phyloP scores from a whole-genome alignment of 108 stramenopile species.

The Nitzschia putrida region DNA sequence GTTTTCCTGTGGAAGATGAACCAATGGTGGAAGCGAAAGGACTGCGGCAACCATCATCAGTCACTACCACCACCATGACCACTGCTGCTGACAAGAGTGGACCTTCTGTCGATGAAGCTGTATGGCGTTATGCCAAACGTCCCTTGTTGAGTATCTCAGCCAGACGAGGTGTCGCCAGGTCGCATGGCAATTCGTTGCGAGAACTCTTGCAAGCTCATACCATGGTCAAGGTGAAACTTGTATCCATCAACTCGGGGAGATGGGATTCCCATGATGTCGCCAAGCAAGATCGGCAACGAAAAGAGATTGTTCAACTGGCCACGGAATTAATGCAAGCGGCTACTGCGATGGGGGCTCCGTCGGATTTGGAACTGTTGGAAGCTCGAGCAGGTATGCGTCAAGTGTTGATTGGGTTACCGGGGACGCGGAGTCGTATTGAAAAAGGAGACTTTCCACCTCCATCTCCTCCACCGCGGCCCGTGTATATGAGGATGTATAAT shows the following conservation, averaged over 20 bases:
- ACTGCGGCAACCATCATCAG: too few relatives aligned
- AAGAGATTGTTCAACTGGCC: conserved; percentile 1
- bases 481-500: not conserved
- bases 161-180: conserved; percentile 43
- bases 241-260: conserved; percentile 14
- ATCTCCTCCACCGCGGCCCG: not conserved
- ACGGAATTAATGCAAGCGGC: conserved; percentile 40
- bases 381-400: conserved; percentile 41
- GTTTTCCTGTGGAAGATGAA: too few relatives aligned
- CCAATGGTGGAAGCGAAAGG: too few relatives aligned
- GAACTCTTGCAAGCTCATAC: conserved; percentile 63
- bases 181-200: conserved; percentile 64
- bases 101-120: conserved; percentile 26
- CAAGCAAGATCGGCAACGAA: not conserved
- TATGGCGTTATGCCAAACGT: conserved; percentile 62
- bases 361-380: conserved; percentile 56
- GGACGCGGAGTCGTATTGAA: conserved; percentile 48
- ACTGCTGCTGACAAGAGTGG: too few relatives aligned
- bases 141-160: conserved; percentile 56
- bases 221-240: conserved; percentile 67
- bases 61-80: too few relatives aligned
- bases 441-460: conserved; percentile 60
- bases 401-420: conserved; percentile 57
- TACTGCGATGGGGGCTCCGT: conserved; percentile 44
- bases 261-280: conserved; percentile 28